Base-by-base conservation (phyloP, 108 stramenopile species). In the Pseudonitzschia pungens region DNA sequence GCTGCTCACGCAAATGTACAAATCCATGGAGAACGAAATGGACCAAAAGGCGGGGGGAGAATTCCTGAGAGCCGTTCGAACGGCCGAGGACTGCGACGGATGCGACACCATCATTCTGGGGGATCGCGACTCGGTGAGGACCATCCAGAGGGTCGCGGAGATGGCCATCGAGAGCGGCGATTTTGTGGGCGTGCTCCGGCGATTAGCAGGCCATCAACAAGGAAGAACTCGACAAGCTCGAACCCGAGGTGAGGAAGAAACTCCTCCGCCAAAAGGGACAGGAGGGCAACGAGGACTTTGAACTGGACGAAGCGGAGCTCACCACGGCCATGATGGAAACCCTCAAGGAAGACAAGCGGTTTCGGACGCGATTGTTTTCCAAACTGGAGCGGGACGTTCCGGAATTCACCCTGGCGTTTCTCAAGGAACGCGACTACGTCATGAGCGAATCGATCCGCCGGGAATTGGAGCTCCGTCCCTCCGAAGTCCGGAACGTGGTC, bases 341-440 rank as follows among this genome's bases (percentile, higher is more conserved):
- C 11, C 36, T 81, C 21, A 81, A 76, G 42, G 57, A 42, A 41
- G 80, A 81, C 71, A 43, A 64, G 32, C 52, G 59, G n/a, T 48
- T 81, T 14, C 62, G 80, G 18, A 40, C 75, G 48, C 69, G 74
- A 40, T 59, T 81, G 29, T 81, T 81, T 68, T 26, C 42, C 6
- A 66, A 64, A 62, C 41, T 81, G 24, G 80, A 81, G 36, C 56
- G 69, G 64, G 55, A 76, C 41, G 80, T 81, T 36, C 80, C 80
- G 4, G 80, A 75, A 68, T 81, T 81, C 53, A 75, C 75, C 2
- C 65, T 65, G 53, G 80, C 80, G 18, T 81, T 81, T 50, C 40
- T 81, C 2, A 75, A 70, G 44, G 80, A 81, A 76, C 59, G 80
- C 53, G 80, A 81, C 57, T 72, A 63, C 44, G 59, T 81, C 62